Percentiles rank a stretch among this genome's conserved stretches.
Conservation (phyloP, 1,284 basidiomycete species). For the Ceratobasidium sp. region DNA sequence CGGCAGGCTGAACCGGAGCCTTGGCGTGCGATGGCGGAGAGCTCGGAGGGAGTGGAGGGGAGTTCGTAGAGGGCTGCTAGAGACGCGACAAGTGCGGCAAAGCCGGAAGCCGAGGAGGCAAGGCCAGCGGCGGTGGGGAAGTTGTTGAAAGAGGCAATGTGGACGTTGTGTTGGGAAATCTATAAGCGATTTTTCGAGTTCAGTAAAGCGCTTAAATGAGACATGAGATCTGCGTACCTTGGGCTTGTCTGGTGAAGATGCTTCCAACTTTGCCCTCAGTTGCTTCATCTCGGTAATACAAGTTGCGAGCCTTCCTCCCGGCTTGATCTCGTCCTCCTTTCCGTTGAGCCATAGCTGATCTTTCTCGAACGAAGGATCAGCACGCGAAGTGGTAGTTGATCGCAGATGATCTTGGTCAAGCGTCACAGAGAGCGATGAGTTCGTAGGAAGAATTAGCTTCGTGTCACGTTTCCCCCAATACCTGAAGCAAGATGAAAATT, state of each 20-base stretch:
- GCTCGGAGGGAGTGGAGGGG: conserved; percentile 70
- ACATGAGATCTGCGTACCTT: conserved; percentile 61
- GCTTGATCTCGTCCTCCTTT: conserved; percentile 87
- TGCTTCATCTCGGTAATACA: conserved; percentile 91
- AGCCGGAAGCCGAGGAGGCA: conserved; percentile 96
- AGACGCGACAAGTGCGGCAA: conserved; percentile 93
- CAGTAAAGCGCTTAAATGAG: conserved; percentile 25
- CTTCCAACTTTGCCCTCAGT: conserved; percentile 80
- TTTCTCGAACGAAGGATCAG: conserved; percentile 76
- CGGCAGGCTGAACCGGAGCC: conserved; percentile 98
- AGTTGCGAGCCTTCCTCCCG: conserved; percentile 79
- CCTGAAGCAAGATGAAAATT: conserved; percentile 56
- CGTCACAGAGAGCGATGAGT: conserved; percentile 97
- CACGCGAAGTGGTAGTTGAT: conserved; percentile 92
- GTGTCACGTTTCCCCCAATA: conserved; percentile 99
- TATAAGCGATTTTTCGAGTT: conserved; percentile 51
- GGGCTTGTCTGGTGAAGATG: conserved; percentile 67
- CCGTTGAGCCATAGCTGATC: conserved; percentile 97
- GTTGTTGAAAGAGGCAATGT: conserved; percentile 97
- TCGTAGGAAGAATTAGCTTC: conserved; percentile 94
- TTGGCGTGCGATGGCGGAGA: conserved; percentile 95
- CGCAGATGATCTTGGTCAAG: conserved; percentile 96
- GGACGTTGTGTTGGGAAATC: conserved; percentile 79
- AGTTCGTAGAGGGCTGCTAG: conserved; percentile 89
- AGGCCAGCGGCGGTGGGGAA: conserved; percentile 99